Evolutionary conservation across 306 rosid species (phyloP).

Genomic region (Vigna radiata): DNA sequence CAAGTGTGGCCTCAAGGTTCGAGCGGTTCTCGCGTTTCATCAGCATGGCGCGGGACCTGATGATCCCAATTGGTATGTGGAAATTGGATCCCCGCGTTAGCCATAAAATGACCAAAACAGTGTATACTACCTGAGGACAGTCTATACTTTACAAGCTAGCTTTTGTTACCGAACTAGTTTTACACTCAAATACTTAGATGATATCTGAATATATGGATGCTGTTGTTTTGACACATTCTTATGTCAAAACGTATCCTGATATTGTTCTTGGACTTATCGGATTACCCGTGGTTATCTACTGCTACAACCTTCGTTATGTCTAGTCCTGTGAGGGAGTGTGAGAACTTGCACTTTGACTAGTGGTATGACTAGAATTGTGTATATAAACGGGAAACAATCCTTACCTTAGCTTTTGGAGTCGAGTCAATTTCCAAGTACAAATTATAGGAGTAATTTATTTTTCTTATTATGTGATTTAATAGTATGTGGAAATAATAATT

Average conservation of each 20-base stretch:
- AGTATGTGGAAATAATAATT: constrained; percentile 8
- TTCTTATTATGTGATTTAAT: background rate
- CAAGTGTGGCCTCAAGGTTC: constrained; percentile 75
- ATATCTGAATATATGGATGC: background rate
- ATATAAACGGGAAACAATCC: background rate
- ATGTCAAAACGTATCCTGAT: background rate
- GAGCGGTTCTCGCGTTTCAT: constrained; percentile 81
- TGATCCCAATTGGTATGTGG: constrained; percentile 68
- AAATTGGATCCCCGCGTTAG: background rate
- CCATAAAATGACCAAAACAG: background rate
- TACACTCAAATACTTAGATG: background rate
- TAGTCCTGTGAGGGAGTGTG: background rate
- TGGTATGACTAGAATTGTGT: background rate
- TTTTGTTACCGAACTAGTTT: background rate
- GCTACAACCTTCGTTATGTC: background rate
- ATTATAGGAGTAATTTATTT: background rate
- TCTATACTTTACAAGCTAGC: background rate
- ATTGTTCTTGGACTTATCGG: background rate
- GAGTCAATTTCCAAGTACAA: background rate
- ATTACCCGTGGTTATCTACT: background rate
- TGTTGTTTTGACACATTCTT: background rate
- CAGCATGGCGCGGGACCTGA: constrained; percentile 60
- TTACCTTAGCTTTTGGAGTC: background rate
- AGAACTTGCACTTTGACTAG: background rate
- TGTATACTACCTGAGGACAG: background rate